Evolutionary conservation across 345 rosid species (phyloP), one percentile per base, ranked within the genome.

Genomic region (Stellera chamaejasme): DNA sequence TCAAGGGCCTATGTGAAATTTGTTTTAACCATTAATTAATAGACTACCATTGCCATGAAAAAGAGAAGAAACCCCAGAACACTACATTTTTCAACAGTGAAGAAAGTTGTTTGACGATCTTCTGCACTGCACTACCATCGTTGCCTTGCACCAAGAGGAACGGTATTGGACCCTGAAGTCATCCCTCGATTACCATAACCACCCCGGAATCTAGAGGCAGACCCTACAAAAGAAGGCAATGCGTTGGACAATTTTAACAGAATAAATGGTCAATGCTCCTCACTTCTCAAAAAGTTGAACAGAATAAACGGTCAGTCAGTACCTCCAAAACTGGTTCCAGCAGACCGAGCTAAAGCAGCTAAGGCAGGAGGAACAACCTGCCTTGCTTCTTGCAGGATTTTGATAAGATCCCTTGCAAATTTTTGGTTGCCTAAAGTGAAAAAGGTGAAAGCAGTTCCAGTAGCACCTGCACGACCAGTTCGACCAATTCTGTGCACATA

Each of bases 381-480:
- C 63, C 96, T 69, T 13, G 97, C 99, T 69, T 93, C 99, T 75
- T 77, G 84, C 65, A 93, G 75, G 57, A 93, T 83, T 79, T 93
- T 93, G 42, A 86, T 69, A 15, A 93, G 94, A 49, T 89, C 86
- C 74, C 88, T 79, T 0, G 96, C 96, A 75, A 72, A 87, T 78
- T 81, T 93, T 10, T 76, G 93, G 64, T 87, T 93, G 53, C 84
- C 80, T 75, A 78, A 82, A 2, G 99, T 89, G 32, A 93, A 84
- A 70, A 89, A 86, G 56, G 96, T 79, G 57, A 72, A 78, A 23
- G 99, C 97, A 60, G 82, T 89, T 66, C 97, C 99, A 65, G 66
- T 89, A 4, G 99, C 99, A 43, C 99, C 99, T 43, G 99, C 99
- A 25, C 99, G 94, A 50, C 99, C 99, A 2, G 99, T 93, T 63